Base-by-base conservation (phyloP, 176 grass and related monocot species). In the Rhynchospora tenuis region DNA sequence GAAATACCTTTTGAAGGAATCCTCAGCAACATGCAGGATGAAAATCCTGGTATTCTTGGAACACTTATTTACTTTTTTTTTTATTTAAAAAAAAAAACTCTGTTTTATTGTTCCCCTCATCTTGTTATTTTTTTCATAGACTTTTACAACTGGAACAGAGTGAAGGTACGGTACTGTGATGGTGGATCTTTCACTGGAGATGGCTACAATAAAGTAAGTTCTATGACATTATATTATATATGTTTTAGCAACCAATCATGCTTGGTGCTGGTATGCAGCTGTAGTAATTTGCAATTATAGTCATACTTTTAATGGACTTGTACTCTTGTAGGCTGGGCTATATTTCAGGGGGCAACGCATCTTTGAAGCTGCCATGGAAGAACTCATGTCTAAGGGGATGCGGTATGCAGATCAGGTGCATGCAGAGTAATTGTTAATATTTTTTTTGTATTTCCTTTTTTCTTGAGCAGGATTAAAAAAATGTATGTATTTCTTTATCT, bases 101-200 rank as follows among this genome's bases (percentile, higher is more conserved):
- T 19, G 6, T 20, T 13, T 15, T 4, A 3, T 81, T 79, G 52
- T 4, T 4, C 33, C 26, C 64, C 61, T 64, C 27, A 81, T 60
- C 7, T 11, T 42, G 54, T 44, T 72, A 80, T 70, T 56, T 45
- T 86, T 51, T 80, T 64, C 9, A 12, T 83, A 99, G 97, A 99
- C 72, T 99, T 99, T 85, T 96, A 96, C 78, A 99, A 92, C 85
- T 99, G 97, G 97, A 99, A 99, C 58, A 92, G 93, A 89, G 97
- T 93, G 52, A 99, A 96, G 73, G 85, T 99, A 82, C 89, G 97
- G 20, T 99, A 99, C 68, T 99, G 97, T 47, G 97, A 99, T 24
- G 97, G 97, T 29, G 91, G 79, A 91, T 99, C 91, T 10, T 96
- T 99, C 69, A 93, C 86, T 7, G 97, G 93, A 59, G 97, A 99